Evolutionary conservation across 805 yeast species (phyloP), one percentile per base, ranked within the genome.

Genomic region (Kuraishia cidri): DNA sequence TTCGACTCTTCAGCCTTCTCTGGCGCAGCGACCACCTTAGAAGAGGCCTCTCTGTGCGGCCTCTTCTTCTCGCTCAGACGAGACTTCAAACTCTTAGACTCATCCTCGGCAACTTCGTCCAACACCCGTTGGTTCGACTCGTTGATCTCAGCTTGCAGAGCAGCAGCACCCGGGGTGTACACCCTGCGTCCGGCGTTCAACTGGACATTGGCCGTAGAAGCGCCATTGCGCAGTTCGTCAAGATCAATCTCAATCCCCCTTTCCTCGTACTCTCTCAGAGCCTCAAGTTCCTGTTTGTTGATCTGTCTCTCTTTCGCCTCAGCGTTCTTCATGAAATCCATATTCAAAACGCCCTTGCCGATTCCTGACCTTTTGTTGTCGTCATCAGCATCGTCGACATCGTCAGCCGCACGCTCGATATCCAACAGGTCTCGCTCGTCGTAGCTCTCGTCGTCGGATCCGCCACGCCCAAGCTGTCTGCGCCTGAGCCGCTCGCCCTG

Each of bases 291-390:
- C 37, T 66, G 64, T 32, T 64, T 56, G 52, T 85, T 88, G 27
- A 67, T 75, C 34, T 69, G 66, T 37, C 65, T 69, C 40, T 74
- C 72, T 42, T 78, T 69, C 35, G 76, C 78, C 39, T 80, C 94
- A 2, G 97, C 97, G 38, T 80, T 81, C 43, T 69, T 79, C 97
- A 90, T 90, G 55, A 90, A 90, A 43, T 88, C 94, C 97, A 92
- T 92, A 31, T 77, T 80, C 69, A 90, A 60, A 14, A 90, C 79
- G 35, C 97, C 97, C 54, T 88, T 90, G 14, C 92, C 88, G n/a
- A 78, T 54, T 29, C 63, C 67, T 21, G 61, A 55, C 2, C 45
- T 46, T 9, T 59, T 66, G 6, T 47, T 58, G 8, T 56, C 66
- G 7, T 43, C 61, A 9, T 50, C 52, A 6, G 54, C 50, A n/a